Base-by-base conservation (phyloP, 2,329 filamentous ascomycete genomes). In the Orbilia quercus region DNA sequence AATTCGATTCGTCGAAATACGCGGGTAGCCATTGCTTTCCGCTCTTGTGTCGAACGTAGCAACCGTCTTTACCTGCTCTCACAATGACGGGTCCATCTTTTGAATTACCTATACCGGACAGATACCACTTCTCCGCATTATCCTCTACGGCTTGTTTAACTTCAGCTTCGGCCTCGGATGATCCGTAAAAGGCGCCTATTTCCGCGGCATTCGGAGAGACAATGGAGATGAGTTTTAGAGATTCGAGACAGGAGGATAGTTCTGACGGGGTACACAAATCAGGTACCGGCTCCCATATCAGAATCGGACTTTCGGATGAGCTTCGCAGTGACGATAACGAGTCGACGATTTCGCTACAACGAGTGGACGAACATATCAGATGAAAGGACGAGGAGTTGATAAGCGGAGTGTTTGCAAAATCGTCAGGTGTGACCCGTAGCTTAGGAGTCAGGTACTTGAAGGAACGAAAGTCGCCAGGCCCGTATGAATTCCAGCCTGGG, bases 221-320 rank as follows among this genome's bases (percentile, higher is more conserved):
- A 12, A 89, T 82, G 75, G 89, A 84, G 22, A 90, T 83, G 44
- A 82, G 79, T 60, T 81, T 81, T 38, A 86, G 81, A 4, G 87
- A 86, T 64, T 82, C 80, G 22, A 62, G 70, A 45, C 76, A 78
- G 54, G 83, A 84, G 0, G 82, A 79, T 18, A 86, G 80, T 74
- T 89, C 84, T 34, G 88, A 87, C 0, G 91, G 88, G 0, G 86
- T 89, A 80, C 93, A 97, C 0, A 91, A 85, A 80, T 97, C 92
- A 1, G 95, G 95, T 0, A 97, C 91, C 0, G 95, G 95, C 80
- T 99, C 95, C 94, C 94, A 99, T 58, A 98, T 87, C 79, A 97
- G 82, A 70, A 98, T 90, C 5, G 69, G 71, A 42, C 50, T 48
- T 18, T 25, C 31, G 3, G 28, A 7, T 9, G 53, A 47, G 3